These are phyloP conservation scores for Aureobasidium namibiae DNA, from an alignment of 2,329 filamentous ascomycete species.

Conservation along the genomic window DNA sequence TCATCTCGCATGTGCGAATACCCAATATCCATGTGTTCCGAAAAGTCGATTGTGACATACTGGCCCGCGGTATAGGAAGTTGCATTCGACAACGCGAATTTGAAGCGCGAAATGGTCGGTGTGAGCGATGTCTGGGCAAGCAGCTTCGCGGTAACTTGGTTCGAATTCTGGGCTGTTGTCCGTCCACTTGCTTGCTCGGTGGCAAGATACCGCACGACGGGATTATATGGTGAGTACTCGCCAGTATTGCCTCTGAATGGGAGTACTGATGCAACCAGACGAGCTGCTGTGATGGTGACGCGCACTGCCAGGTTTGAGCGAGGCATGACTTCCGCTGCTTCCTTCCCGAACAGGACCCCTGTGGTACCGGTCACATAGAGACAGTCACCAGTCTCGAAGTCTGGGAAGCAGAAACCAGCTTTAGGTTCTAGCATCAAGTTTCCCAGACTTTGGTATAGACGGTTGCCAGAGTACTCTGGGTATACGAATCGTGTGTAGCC, in stretches of 20 bases:
- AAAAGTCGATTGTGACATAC: slow-evolving; percentile 69
- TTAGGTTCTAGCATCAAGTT: slow-evolving; percentile 61
- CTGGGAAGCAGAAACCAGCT: slow-evolving; percentile 63
- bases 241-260: slow-evolving; percentile 55
- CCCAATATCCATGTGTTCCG: slow-evolving; percentile 58
- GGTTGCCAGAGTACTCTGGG: slow-evolving; percentile 79
- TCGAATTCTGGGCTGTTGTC: not conserved
- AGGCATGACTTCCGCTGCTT: slow-evolving; percentile 55
- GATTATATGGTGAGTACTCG: slow-evolving; percentile 70
- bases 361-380: slow-evolving; percentile 66
- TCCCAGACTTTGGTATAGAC: slow-evolving; percentile 74
- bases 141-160: slow-evolving; percentile 44
- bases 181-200: slow-evolving; percentile 44
- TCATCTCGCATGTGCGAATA: slow-evolving; percentile 79
- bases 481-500: slow-evolving; percentile 52
- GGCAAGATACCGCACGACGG: slow-evolving; percentile 56
- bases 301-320: slow-evolving; percentile 65
- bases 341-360: slow-evolving; percentile 55
- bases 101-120: slow-evolving; percentile 59
- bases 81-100: slow-evolving; percentile 40
- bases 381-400: slow-evolving; percentile 64
- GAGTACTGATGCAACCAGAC: slow-evolving; percentile 57
- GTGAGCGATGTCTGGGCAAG: slow-evolving; percentile 53
- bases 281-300: slow-evolving; percentile 52
- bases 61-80: slow-evolving; percentile 59